These are phyloP conservation scores for Diaporthe vaccinii DNA, from an alignment of 2,329 filamentous ascomycete species.

Conservation along the genomic window DNA sequence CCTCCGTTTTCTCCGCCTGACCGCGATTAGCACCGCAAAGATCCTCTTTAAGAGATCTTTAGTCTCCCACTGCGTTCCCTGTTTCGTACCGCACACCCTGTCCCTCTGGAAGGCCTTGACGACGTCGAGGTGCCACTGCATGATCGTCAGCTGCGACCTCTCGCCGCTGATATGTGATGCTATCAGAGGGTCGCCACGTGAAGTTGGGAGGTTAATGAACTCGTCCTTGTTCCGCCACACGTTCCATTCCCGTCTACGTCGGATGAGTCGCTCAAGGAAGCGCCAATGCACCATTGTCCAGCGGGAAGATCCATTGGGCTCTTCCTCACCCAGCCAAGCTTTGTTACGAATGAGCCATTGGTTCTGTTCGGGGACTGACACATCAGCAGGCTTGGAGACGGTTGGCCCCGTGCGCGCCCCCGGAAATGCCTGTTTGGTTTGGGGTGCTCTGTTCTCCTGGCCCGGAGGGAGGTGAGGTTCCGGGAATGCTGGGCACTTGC, in stretches of 20 bases:
- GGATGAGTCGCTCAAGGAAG: background rate
- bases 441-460: background rate
- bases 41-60: background rate
- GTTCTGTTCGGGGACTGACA: background rate
- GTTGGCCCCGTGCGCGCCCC: too few relatives aligned
- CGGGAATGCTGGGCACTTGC: background rate
- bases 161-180: background rate
- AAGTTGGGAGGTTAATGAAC: background rate
- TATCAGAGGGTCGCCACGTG: background rate
- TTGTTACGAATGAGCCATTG: background rate
- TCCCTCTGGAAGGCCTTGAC: background rate
- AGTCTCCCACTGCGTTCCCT: background rate
- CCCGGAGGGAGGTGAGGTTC: background rate
- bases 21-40: background rate
- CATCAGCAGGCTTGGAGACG: background rate
- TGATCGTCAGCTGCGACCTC: background rate
- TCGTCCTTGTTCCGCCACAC: background rate
- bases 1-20: background rate
- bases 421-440: background rate
- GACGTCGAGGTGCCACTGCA: background rate
- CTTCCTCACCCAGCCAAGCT: background rate
- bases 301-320: background rate
- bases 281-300: slow-evolving; percentile 18
- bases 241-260: background rate
- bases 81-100: background rate